Evolutionary conservation across 805 yeast genomes (phyloP), one percentile per base, ranked within the genome.

Genomic region (Saccharomycopsis vini): DNA sequence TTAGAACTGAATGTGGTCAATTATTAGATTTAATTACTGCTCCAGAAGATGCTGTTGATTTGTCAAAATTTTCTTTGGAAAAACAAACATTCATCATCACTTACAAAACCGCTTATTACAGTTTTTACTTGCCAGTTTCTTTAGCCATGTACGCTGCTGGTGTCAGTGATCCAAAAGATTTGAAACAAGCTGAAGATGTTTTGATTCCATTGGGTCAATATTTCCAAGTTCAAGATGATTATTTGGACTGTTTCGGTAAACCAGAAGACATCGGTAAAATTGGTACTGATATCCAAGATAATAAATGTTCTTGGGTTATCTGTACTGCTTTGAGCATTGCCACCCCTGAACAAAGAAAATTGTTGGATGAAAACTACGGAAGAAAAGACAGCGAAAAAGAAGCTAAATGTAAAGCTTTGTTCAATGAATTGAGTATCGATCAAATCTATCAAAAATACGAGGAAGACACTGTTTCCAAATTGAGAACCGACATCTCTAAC

Each of bases 201-300:
- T 73, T 92, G 63, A 79, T 92, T 52, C 97, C 97, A 45, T 75
- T 92, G 54, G 99, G 99, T 47, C 97, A 92, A 64, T 92, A 92
- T 64, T 92, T 92, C 81, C 99, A 92, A 71, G 86, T 92, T 55
- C 98, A 92, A 69, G 99, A 92, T 62, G 99, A 92, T 64, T 92
- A 73, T 69, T 75, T 92, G 53, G 99, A 92, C 66, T 86, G 96
- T 64, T 92, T 86, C 60, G 99, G 98, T 53, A 87, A 90, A 56
- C 96, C 98, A 35, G 94, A 85, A 60, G 87, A 90, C 58, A 92
- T 89, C 59, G 99, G 99, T 51, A 92, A 92, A 72, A 87, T 92
- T 55, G 99, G 99, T 54, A 92, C 98, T 48, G 99, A 92, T 63
- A 92, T 92, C 60, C 84, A 84, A 68, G 99, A 92, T 67, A 92